phyloP scores from a whole-genome alignment of 2,329 filamentous ascomycete species.

The Ophiocordyceps australis region DNA sequence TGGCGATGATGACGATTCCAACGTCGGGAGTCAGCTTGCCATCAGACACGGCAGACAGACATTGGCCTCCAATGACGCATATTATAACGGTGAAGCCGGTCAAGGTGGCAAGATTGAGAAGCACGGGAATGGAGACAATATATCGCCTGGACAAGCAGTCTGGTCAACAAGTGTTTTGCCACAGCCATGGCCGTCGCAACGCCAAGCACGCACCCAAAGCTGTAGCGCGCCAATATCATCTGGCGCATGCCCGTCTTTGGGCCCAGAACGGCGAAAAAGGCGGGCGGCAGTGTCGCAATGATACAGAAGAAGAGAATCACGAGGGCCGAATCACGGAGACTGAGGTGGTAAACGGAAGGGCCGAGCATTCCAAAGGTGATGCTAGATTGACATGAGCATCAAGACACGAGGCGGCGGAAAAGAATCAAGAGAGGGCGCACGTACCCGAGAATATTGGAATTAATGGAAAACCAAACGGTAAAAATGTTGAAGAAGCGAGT shows the following conservation, averaged over 20 bases:
- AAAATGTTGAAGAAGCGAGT: conserved; percentile 24
- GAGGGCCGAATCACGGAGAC: conserved; percentile 34
- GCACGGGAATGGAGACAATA: conserved; percentile 36
- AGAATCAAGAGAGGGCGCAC: conserved; percentile 6
- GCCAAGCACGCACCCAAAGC: conserved; percentile 28
- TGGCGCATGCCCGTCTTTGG: conserved; percentile 46
- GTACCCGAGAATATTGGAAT: conserved; percentile 26
- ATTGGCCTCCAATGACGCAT: conserved; percentile 41
- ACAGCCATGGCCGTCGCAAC: no score
- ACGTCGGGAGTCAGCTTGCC: conserved; percentile 29
- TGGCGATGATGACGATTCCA: conserved; percentile 41
- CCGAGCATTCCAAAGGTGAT: conserved; percentile 48
- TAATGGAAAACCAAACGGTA: conserved; percentile 29
- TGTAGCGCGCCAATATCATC: conserved; percentile 46
- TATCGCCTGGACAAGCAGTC: conserved; percentile 24
- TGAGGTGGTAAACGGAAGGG: conserved; percentile 32
- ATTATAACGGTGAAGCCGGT: conserved; percentile 46
- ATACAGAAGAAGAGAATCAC: conserved; percentile 47
- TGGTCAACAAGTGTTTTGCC: no score
- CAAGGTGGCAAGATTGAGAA: conserved; percentile 44
- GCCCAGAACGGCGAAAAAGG: conserved; percentile 37
- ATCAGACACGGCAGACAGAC: conserved; percentile 31
- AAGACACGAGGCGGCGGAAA: background rate
- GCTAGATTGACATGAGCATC: conserved; percentile 10
- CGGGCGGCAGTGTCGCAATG: conserved; percentile 31